A percentile compares a stretch with the other conserved stretches of the same genome.
These are phyloP conservation scores for Rubia peregrina DNA, from an alignment of 305 asterid genomes.

Conservation along the genomic window DNA sequence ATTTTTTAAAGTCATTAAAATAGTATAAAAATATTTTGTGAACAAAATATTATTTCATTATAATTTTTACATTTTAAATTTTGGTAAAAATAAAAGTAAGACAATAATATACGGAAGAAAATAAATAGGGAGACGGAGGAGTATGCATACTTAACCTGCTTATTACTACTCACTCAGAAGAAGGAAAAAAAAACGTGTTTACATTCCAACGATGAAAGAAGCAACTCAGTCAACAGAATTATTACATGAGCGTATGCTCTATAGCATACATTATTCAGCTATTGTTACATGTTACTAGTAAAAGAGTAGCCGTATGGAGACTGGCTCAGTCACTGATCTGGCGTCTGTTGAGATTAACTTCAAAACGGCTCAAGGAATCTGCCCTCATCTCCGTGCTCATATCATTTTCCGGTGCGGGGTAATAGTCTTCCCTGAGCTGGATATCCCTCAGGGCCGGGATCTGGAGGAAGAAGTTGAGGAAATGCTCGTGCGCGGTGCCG, in stretches of 20 bases:
- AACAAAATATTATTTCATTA: too few relatives aligned
- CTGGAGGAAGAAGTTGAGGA: slow-evolving; percentile 46
- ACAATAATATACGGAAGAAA: too few relatives aligned
- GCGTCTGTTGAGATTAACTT: slow-evolving; percentile 58
- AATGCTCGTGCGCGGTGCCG: slow-evolving; percentile 91
- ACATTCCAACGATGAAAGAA: background rate
- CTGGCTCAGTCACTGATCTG: slow-evolving; percentile 48
- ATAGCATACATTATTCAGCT: background rate
- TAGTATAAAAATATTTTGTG: too few relatives aligned
- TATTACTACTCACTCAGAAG: background rate
- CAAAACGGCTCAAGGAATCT: slow-evolving; percentile 75
- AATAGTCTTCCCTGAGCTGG: slow-evolving; percentile 83
- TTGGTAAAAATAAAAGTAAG: too few relatives aligned
- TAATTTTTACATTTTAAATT: too few relatives aligned
- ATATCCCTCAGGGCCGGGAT: slow-evolving; percentile 49
- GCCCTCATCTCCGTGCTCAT: slow-evolving; percentile 97
- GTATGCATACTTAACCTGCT: background rate
- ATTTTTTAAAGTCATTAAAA: too few relatives aligned
- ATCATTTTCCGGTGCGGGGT: slow-evolving; percentile 89
- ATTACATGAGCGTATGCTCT: background rate
- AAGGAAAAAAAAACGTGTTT: background rate
- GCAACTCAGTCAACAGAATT: background rate
- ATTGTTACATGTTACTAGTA: background rate
- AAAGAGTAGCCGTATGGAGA: background rate
- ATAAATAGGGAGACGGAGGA: too few relatives aligned